Percentiles rank a stretch among this genome's conserved stretches.
Conservation (phyloP, 148 eudicot genomes). For the Dysphania ambrosioides region DNA sequence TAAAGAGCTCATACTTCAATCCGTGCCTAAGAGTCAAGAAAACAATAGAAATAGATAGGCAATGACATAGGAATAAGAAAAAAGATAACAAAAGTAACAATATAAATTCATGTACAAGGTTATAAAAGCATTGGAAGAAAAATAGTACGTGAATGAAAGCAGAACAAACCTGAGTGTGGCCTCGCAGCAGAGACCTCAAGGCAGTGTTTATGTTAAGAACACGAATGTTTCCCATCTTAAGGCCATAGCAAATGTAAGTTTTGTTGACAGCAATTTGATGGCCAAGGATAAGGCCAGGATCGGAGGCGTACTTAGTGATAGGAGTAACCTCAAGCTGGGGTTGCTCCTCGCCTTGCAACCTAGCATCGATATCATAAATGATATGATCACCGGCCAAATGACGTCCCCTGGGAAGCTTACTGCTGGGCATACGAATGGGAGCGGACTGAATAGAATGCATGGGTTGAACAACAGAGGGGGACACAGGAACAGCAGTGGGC, state of each 20-base stretch:
- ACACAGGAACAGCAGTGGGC: not conserved
- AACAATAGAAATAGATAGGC: not conserved
- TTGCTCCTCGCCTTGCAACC: constrained; percentile 84
- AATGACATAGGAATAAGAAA: not conserved
- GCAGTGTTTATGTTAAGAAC: constrained; percentile 95
- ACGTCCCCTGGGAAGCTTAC: constrained; percentile 79
- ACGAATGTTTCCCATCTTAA: constrained; percentile 82
- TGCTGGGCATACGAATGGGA: constrained; percentile 66
- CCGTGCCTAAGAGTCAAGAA: too few relatives aligned
- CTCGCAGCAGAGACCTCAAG: constrained; percentile 79
- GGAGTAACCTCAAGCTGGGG: constrained; percentile 98
- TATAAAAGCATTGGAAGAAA: not conserved
- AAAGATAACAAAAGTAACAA: not conserved
- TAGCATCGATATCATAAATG: constrained; percentile 72
- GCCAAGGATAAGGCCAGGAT: constrained; percentile 82
- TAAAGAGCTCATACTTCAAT: not conserved
- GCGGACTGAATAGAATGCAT: constrained; percentile 23
- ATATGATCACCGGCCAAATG: constrained; percentile 62
- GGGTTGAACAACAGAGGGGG: constrained; percentile 22
- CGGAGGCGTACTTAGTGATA: constrained; percentile 85
- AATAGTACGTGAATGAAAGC: not conserved
- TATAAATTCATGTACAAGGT: not conserved
- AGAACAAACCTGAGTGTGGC: constrained; percentile 69
- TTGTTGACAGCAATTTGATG: constrained; percentile 91
- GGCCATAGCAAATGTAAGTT: constrained; percentile 89